Percentiles rank a stretch among this genome's conserved stretches.
Conservation (phyloP, 805 yeast species). For the Zygosaccharomyces gambellarensis region DNA sequence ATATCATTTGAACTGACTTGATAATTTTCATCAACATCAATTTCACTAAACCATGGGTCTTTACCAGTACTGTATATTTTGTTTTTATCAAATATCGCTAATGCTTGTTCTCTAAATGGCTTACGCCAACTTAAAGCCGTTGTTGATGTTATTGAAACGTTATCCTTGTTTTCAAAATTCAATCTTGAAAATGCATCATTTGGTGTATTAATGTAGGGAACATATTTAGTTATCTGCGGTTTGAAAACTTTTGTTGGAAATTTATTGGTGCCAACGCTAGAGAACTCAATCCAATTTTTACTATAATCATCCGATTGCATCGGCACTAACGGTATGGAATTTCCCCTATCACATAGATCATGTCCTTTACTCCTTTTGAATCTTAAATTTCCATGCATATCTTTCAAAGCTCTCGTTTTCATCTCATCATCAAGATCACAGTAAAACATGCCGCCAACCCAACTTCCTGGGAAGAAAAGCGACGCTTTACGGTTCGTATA, state of each 20-base stretch:
- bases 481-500: slow-evolving; percentile 44
- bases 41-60: slow-evolving; percentile 14
- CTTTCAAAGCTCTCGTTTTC: slow-evolving; percentile 24
- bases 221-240: slow-evolving; percentile 37
- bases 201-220: slow-evolving; percentile 58
- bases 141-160: background rate
- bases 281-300: slow-evolving; percentile 42
- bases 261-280: slow-evolving; percentile 22
- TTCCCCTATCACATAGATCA: slow-evolving; percentile 33
- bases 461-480: slow-evolving; percentile 50
- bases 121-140: slow-evolving; percentile 5
- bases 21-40: slow-evolving; percentile 17
- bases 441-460: slow-evolving; percentile 61
- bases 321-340: slow-evolving; percentile 48
- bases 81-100: slow-evolving; percentile 9
- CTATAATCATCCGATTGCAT: slow-evolving; percentile 53
- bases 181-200: slow-evolving; percentile 32
- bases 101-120: slow-evolving; percentile 15
- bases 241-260: background rate
- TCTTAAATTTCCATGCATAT: slow-evolving; percentile 12
- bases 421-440: slow-evolving; percentile 39
- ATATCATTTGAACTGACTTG: slow-evolving; percentile 6
- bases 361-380: slow-evolving; percentile 3
- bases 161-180: slow-evolving; percentile 24
- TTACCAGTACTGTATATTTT: background rate